A percentile compares a stretch with the other conserved stretches of the same genome.
Evolutionary conservation across 2,329 filamentous ascomycete genomes (phyloP).

Genomic region (Colletotrichum sp.): DNA sequence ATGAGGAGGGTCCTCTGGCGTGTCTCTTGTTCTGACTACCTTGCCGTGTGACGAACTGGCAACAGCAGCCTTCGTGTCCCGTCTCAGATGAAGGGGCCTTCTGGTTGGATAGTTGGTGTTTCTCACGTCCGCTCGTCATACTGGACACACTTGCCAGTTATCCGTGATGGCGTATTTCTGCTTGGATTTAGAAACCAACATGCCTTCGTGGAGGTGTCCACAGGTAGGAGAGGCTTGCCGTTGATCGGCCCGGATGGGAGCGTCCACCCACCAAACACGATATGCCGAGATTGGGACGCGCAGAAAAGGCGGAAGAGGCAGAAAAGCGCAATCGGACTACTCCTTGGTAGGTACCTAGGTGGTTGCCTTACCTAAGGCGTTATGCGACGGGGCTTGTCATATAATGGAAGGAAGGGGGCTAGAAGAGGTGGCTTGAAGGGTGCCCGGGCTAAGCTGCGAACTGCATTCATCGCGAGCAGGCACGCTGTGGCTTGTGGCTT

Average conservation of each 20-base stretch:
- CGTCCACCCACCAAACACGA: background rate
- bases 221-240: background rate
- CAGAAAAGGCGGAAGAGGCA: background rate
- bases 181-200: background rate
- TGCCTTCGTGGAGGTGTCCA: background rate
- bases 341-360: background rate
- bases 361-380: background rate
- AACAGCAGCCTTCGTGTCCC: background rate
- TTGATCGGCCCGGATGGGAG: background rate
- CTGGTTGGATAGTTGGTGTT: background rate
- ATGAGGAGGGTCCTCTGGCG: background rate
- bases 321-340: background rate
- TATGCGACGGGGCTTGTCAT: background rate
- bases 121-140: background rate
- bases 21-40: background rate
- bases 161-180: background rate
- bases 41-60: background rate
- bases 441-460: background rate
- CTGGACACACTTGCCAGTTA: background rate
- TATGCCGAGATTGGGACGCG: background rate
- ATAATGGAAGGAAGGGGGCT: background rate
- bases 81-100: background rate
- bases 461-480: background rate
- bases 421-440: background rate
- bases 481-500: slow-evolving; percentile 14